A percentile compares a stretch with the other conserved stretches of the same genome.
Conservation (phyloP, 2,329 filamentous ascomycete species). For the Colletotrichum limetticola region DNA sequence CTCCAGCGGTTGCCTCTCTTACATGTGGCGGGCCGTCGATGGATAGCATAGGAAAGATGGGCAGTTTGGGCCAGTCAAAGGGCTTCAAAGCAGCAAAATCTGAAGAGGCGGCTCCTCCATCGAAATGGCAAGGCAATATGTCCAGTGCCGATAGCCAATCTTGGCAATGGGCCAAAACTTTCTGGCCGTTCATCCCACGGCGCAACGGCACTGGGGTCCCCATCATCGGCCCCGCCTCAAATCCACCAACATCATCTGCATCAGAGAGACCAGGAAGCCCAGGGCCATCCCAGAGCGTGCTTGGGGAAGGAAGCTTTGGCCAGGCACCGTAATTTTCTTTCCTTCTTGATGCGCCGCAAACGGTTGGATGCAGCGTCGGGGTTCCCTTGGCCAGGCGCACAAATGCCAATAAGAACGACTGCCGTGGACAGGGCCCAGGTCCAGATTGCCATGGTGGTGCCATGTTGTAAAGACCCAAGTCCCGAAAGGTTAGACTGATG, state of each 20-base stretch:
- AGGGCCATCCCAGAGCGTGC: background rate
- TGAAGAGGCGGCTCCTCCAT: constrained; percentile 14
- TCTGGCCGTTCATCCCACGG: constrained; percentile 22
- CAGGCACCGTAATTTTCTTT: constrained; percentile 26
- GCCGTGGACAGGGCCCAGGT: constrained; percentile 22
- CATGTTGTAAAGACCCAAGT: constrained; percentile 27
- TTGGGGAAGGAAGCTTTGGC: constrained; percentile 31
- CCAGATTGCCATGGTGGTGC: constrained; percentile 32
- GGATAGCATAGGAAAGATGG: background rate
- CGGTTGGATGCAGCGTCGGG: constrained; percentile 17
- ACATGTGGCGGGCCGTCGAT: constrained; percentile 24
- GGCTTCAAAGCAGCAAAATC: constrained; percentile 26
- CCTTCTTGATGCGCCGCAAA: constrained; percentile 1
- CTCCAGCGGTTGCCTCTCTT: background rate
- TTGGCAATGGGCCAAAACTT: constrained; percentile 28
- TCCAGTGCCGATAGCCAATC: constrained; percentile 32
- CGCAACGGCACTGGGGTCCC: constrained; percentile 14
- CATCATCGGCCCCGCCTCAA: constrained; percentile 20
- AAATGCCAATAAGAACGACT: constrained; percentile 31
- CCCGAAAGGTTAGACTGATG: constrained; percentile 22
- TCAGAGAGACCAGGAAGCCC: background rate
- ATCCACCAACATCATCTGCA: constrained; percentile 17
- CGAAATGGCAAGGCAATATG: constrained; percentile 29
- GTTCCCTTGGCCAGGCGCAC: constrained; percentile 10
- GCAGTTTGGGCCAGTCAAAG: constrained; percentile 12